Evolutionary conservation across 805 yeast species (phyloP), one percentile per base, ranked within the genome.

Genomic region (Brettanomyces custersianus): DNA sequence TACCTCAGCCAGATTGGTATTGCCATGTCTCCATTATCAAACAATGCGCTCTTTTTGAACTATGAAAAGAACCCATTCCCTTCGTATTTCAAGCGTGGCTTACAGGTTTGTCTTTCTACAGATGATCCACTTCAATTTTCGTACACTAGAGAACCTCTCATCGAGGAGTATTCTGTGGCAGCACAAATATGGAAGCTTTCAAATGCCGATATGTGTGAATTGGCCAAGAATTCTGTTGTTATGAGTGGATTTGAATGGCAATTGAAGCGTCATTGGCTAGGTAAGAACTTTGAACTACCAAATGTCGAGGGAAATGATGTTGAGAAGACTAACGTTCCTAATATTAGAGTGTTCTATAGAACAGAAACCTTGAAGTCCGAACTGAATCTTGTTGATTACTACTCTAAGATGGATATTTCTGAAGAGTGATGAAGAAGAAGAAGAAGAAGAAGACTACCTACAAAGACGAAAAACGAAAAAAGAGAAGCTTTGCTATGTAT

Each of bases 41-140:
- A 94, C 63, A 92, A 92, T 59, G 99, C 99, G 0, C 68, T 92
- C 51, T 92, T 92, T 56, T 68, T 92, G 60, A 85, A 95, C 2
- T 94, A 92, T 55, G 98, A 92, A 54, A 94, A 94, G 65, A 92
- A 92, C 57, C 99, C 99, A 23, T 87, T 94, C 69, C 80, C 81
- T 43, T 68, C 74, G 44, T 92, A 86, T 57, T 94, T 90, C 70
- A 82, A 80, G 52, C 77, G 92, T 54, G 99, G 99, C 2, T 66
- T 92, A 55, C 90, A 90, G 51, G 96, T 92, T 27, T 86, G 96
- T 0, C 65, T 92, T 37, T 88, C 96, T 0, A 87, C 97, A 0
- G 99, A 92, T 60, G 99, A 92, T 64, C 99, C 99, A 5, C 68
- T 92, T 35, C 99, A 94, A 62, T 92, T 92, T 55, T 83, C 96